A percentile compares a stretch with the other conserved stretches of the same genome.
These are phyloP conservation scores for Whalleya microplaca DNA, from an alignment of 2,329 filamentous ascomycete species.

Conservation along the genomic window DNA sequence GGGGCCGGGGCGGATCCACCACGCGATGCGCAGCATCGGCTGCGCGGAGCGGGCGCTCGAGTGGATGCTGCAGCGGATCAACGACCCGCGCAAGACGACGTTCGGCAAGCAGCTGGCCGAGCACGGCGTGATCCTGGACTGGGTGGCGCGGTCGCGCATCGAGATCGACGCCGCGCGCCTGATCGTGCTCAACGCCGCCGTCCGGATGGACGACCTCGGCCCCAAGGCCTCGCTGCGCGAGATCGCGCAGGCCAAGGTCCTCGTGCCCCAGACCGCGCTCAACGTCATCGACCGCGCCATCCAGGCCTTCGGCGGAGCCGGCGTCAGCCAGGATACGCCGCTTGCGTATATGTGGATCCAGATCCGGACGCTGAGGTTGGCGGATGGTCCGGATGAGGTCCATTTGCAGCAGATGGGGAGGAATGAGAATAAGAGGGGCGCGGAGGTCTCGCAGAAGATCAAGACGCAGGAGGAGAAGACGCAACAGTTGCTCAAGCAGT, in stretches of 20 bases:
- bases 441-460: slow-evolving; percentile 64
- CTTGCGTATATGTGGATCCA: slow-evolving; percentile 81
- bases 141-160: slow-evolving; percentile 88
- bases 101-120: slow-evolving; percentile 87
- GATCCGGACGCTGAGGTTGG: slow-evolving; percentile 81
- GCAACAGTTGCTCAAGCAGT: slow-evolving; percentile 66
- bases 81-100: slow-evolving; percentile 86
- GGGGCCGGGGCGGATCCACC: slow-evolving; percentile 94
- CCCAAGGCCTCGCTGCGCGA: slow-evolving; percentile 90
- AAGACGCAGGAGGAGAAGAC: slow-evolving; percentile 67
- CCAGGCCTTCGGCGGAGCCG: slow-evolving; percentile 88
- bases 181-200: slow-evolving; percentile 89
- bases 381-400: slow-evolving; percentile 96
- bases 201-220: slow-evolving; percentile 88
- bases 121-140: slow-evolving; percentile 94
- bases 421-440: slow-evolving; percentile 76
- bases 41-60: slow-evolving; percentile 89
- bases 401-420: slow-evolving; percentile 80
- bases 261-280: slow-evolving; percentile 81
- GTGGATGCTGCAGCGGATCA: slow-evolving; percentile 92
- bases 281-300: slow-evolving; percentile 92
- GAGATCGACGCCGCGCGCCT: slow-evolving; percentile 93
- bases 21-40: slow-evolving; percentile 94
- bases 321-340: slow-evolving; percentile 93
- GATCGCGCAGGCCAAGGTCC: slow-evolving; percentile 93